These are phyloP conservation scores for Aureobasidium subglaciale DNA, from an alignment of 2,329 filamentous ascomycete genomes.

Conservation along the genomic window DNA sequence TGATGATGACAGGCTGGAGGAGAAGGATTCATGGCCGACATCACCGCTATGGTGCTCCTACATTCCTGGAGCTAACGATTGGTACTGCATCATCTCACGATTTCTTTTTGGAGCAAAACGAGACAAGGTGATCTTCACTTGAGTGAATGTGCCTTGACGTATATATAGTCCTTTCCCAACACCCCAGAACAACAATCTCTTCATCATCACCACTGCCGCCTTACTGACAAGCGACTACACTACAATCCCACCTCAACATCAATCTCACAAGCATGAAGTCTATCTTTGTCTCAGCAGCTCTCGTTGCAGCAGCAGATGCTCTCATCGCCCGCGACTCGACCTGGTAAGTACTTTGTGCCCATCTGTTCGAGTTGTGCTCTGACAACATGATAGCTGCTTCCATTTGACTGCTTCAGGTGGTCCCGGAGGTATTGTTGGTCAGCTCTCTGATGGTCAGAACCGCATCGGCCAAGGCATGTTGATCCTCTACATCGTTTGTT, in stretches of 20 bases:
- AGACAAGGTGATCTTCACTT: background rate
- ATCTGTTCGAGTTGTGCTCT: too few relatives aligned
- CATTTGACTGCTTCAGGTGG: slow-evolving; percentile 44
- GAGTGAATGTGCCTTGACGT: background rate
- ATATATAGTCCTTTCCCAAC: slow-evolving; percentile 7
- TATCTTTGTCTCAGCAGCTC: slow-evolving; percentile 19
- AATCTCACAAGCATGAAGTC: slow-evolving; percentile 30
- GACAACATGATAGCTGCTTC: slow-evolving; percentile 38
- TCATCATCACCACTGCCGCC: background rate
- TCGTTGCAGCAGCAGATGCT: slow-evolving; percentile 31
- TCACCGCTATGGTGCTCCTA: slow-evolving; percentile 9
- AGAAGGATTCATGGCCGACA: background rate
- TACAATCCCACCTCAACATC: background rate
- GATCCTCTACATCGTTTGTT: background rate
- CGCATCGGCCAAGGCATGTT: slow-evolving; percentile 43
- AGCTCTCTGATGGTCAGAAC: slow-evolving; percentile 56
- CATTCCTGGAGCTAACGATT: slow-evolving; percentile 11
- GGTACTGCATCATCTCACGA: slow-evolving; percentile 15
- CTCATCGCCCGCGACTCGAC: slow-evolving; percentile 32
- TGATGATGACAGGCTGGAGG: background rate
- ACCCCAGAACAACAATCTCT: background rate
- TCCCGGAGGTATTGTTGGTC: slow-evolving; percentile 48
- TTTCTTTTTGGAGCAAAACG: background rate
- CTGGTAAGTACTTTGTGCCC: slow-evolving; percentile 28
- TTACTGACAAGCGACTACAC: background rate